Base-by-base conservation (phyloP, 2,329 filamentous ascomycete genomes). In the Arthrobotrys sphaeroides region DNA sequence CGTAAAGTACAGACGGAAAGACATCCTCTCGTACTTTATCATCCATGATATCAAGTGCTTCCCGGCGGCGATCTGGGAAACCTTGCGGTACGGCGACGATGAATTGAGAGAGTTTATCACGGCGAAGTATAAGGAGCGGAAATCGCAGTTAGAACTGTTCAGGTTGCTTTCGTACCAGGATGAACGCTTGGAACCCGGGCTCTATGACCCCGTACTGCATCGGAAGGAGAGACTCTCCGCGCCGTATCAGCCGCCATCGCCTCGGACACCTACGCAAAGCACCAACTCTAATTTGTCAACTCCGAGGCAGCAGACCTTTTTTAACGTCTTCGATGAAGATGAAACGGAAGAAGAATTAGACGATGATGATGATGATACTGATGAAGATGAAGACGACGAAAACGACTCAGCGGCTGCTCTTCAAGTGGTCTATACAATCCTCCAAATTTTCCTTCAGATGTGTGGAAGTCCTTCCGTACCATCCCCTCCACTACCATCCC, bases 21-120 rank as follows among this genome's bases (percentile, higher is more conserved):
- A 62, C 22, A 28, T 62, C 5, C 42, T 62, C 10, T 47, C 40
- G 13, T 62, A 18, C 42, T 49, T 62, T 9, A 26, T 62, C 22
- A 2, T 4, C 12, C 59, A 49, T 6, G 20, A 62, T 16, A 49
- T 62, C 16, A 49, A 49, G 3, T 62, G 40, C 40, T 62, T 47
- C 20, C 36, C 38, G 26, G 22, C 16, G 16, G 59, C 59, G n/a
- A 49, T 49, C 12, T 49, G 38, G 59, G 59, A 62, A 38, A 49
- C 59, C 1, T 13, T 49, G 7, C 22, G 42, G 24, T 49, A 24
- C 18, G 59, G 59, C 20, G 42, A 62, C 12, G 26, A 49, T 5
- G 59, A 62, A 24, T 12, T 62, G 18, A 28, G 28, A 5, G 18
- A 49, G 28, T 62, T 31, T 13, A 62, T 62, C 12, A 36, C 18